These are phyloP conservation scores for Phytophthora constricta DNA, from an alignment of 352 stramenopile genomes.

Conservation along the genomic window DNA sequence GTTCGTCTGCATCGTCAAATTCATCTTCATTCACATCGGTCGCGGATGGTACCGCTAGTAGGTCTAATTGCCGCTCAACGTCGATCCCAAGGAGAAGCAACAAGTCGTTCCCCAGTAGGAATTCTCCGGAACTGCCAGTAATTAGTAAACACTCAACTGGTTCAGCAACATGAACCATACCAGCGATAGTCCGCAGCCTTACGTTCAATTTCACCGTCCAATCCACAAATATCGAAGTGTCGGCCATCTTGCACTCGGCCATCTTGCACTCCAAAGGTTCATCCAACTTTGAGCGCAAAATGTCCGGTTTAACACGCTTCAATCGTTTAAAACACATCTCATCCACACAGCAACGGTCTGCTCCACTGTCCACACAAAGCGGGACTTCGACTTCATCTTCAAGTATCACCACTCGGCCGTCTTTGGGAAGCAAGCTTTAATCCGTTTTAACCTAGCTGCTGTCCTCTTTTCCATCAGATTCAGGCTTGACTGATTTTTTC, in stretches of 20 bases:
- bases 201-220: conserved; percentile 14
- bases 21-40: conserved; percentile 5
- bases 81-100: conserved; percentile 2
- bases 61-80: conserved; percentile 12
- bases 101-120: conserved; percentile 17
- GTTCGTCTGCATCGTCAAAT: conserved; percentile 7
- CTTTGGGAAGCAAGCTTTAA: conserved; percentile 5
- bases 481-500: too few relatives aligned
- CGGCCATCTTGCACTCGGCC: too few relatives aligned
- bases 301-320: conserved; percentile 1
- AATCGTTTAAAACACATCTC: too few relatives aligned
- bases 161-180: conserved; percentile 10
- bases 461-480: too few relatives aligned
- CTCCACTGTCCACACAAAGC: conserved; percentile 11
- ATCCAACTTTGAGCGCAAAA: not conserved
- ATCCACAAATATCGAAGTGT: conserved; percentile 10
- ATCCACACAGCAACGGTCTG: too few relatives aligned
- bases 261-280: not conserved
- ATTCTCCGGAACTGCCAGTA: conserved; percentile 9
- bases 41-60: conserved; percentile 9
- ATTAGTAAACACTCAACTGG: conserved; percentile 26
- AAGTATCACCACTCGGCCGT: too few relatives aligned
- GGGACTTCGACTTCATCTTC: conserved; percentile 7
- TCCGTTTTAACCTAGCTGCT: too few relatives aligned
- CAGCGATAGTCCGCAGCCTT: conserved; percentile 8